Evolutionary conservation across 768 basidiomycete species (phyloP).

Genomic region (Leccinellum luteum): DNA sequence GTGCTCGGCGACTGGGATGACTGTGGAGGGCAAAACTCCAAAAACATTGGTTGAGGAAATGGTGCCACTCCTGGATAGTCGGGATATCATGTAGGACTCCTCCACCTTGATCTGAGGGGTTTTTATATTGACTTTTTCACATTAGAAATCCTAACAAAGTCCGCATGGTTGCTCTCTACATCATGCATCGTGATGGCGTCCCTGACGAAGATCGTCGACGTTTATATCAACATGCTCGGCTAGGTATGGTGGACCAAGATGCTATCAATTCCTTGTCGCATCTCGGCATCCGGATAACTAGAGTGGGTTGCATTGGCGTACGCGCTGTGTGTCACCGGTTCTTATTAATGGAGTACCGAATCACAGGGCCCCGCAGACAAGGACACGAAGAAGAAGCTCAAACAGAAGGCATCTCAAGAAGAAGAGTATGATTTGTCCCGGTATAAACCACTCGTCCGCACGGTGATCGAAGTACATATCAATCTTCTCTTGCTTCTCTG

Average conservation of each 20-base stretch:
- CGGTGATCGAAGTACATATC: constrained; percentile 72
- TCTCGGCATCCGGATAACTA: constrained; percentile 79
- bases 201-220: constrained; percentile 97
- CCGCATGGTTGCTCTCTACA: constrained; percentile 92
- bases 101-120: not conserved
- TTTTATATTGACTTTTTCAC: not conserved
- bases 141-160: constrained; percentile 87
- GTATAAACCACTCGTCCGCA: constrained; percentile 79
- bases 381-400: constrained; percentile 77
- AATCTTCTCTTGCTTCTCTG: not conserved
- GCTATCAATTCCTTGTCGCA: constrained; percentile 83
- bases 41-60: constrained; percentile 96
- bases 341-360: not conserved
- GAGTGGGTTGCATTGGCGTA: constrained; percentile 47
- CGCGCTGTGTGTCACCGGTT: not conserved
- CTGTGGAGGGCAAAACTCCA: constrained; percentile 90
- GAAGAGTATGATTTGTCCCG: constrained; percentile 97
- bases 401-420: constrained; percentile 70
- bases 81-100: constrained; percentile 68
- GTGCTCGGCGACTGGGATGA: constrained; percentile 93
- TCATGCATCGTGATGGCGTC: constrained; percentile 92
- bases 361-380: constrained; percentile 68
- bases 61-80: constrained; percentile 91
- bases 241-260: constrained; percentile 88
- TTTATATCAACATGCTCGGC: constrained; percentile 90